These are phyloP conservation scores for Neospora caninum DNA, from an alignment of 169 alveolate genomes.

Conservation along the genomic window DNA sequence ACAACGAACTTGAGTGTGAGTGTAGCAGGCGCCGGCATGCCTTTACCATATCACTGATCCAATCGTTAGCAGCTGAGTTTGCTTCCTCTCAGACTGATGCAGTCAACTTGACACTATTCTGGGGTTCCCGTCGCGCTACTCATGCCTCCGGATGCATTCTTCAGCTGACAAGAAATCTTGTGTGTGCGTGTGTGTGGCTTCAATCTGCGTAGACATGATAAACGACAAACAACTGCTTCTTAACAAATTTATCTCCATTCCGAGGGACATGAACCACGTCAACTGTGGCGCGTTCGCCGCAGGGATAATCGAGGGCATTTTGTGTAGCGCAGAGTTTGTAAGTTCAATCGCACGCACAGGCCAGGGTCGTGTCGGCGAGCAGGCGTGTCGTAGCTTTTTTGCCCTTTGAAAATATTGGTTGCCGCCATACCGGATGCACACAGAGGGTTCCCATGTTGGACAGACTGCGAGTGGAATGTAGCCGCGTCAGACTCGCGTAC, in stretches of 20 bases:
- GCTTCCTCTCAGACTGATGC: too few relatives aligned
- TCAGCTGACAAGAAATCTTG: too few relatives aligned
- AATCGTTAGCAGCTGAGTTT: background rate
- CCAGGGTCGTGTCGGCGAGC: background rate
- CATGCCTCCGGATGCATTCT: too few relatives aligned
- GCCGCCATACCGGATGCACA: background rate
- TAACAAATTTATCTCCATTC: conserved; percentile 78
- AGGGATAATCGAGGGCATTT: conserved; percentile 82
- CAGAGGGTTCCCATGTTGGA: background rate
- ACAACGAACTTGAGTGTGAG: conserved; percentile 80
- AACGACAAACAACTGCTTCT: conserved; percentile 79
- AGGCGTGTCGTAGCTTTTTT: background rate
- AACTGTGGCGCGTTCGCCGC: conserved; percentile 86
- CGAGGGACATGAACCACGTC: conserved; percentile 81
- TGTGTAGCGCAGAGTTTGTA: conserved; percentile 83
- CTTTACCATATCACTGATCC: background rate
- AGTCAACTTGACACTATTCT: too few relatives aligned
- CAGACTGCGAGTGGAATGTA: background rate
- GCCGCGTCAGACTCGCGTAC: too few relatives aligned
- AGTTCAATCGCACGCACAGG: background rate
- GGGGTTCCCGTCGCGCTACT: too few relatives aligned
- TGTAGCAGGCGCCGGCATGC: conserved; percentile 3
- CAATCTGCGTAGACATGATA: conserved; percentile 72
- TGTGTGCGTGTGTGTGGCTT: too few relatives aligned
- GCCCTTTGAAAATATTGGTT: background rate